Evolutionary conservation across 805 yeast genomes (phyloP), one percentile per base, ranked within the genome.

Genomic region (Ogataea trehalophila): DNA sequence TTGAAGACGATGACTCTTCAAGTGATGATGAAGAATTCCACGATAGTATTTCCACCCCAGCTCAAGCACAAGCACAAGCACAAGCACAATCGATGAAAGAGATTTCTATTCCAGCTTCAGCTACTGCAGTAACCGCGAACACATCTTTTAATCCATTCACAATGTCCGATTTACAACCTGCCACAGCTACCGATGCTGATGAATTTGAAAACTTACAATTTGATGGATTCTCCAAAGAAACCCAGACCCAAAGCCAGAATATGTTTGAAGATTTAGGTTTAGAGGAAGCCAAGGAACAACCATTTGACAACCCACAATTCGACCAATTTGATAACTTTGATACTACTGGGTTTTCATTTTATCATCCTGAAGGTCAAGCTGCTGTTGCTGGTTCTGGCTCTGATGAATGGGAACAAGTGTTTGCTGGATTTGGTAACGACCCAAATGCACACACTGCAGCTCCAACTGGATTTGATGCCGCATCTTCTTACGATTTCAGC

Each of bases 351-450:
- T 62, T 63, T 42, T 58, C 66, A 6, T 58, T 56, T 33, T 41
- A 60, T 16, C 54, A 50, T 13, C 42, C 54, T 13, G 40, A 29
- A 5, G 37, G 35, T 16, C 20, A 44, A 26, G 42, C 47, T 29
- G 51, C 33, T 6, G 34, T 45, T 13, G 46, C 46, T 20, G 43
- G 33, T 5, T 33, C 49, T 26, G 73, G 75, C 5, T 70, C 61
- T 45, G 95, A 88, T 59, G 97, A 90, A 64, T 90, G 97, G 97
- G 96, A 90, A 60, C 91, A 88, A 68, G 76, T 90, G 23, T 90
- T 90, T 70, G 92, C 95, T 4, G 96, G 95, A 0, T 86, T 87
- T 62, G 91, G 92, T 16, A 85, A 84, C 53, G 73, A 65, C 54
- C 68, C 65, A 35, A 53, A 47, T 22, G 26, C 59, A 45, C 53